phyloP scores from a whole-genome alignment of 768 basidiomycete species.

The Rhodosporidiobolus sp. region DNA sequence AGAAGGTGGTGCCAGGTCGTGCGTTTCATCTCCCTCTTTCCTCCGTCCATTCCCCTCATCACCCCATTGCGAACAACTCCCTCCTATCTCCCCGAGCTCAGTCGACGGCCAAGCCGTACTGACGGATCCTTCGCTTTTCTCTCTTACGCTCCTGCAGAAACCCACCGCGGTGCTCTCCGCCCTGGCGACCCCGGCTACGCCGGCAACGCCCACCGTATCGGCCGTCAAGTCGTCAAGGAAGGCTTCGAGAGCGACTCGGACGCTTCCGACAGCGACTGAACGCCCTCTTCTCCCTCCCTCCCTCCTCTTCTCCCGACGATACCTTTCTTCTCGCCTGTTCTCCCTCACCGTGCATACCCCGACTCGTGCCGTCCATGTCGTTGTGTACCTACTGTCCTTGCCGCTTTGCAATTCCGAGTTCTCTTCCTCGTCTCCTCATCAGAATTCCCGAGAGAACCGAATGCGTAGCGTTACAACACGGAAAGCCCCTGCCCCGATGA shows the following conservation, averaged over 20 bases:
- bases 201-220: background rate
- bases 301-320: background rate
- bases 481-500: background rate
- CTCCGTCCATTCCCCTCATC: background rate
- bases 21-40: background rate
- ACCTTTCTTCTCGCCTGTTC: background rate
- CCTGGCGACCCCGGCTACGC: slow-evolving; percentile 11
- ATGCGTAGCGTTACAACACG: background rate
- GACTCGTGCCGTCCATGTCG: slow-evolving; percentile 16
- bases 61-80: no score
- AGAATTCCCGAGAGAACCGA: background rate
- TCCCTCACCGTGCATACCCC: no score
- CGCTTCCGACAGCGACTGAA: background rate
- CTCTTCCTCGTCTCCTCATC: background rate
- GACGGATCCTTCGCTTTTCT: background rate
- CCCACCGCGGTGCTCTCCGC: background rate
- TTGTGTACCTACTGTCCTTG: background rate
- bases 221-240: background rate
- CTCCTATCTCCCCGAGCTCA: no score
- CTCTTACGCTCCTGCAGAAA: no score
- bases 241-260: background rate
- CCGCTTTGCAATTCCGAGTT: background rate
- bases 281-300: no score
- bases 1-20: slow-evolving; percentile 10
- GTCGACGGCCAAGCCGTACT: no score